Evolutionary conservation across 768 basidiomycete species (phyloP).

Genomic region (Heimioporus sp.): DNA sequence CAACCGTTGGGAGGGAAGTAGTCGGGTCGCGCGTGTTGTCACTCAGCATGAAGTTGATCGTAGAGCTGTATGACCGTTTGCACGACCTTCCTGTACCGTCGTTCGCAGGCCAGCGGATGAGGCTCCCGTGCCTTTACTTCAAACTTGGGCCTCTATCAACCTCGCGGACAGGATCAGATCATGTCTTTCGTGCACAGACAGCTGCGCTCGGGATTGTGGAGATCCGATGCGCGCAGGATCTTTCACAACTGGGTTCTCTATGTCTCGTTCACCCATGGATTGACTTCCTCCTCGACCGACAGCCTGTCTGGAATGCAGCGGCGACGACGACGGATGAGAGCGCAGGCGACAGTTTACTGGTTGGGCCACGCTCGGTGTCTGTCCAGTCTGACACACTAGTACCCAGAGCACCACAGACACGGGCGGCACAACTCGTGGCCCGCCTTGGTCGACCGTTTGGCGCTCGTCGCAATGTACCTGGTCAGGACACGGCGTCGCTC

Average conservation of each 20-base stretch:
- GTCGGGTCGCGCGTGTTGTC: background rate
- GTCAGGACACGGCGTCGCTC: background rate
- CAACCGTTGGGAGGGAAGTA: background rate
- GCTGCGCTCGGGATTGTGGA: slow-evolving; percentile 2
- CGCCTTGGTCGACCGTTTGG: background rate
- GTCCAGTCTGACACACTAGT: too few relatives aligned
- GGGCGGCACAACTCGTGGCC: background rate
- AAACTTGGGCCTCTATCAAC: background rate
- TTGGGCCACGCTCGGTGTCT: too few relatives aligned
- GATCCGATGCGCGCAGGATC: slow-evolving; percentile 5
- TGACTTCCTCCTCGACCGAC: slow-evolving; percentile 7
- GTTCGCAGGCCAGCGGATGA: background rate
- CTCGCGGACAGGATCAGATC: background rate
- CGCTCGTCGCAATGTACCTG: background rate
- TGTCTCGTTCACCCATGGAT: slow-evolving; percentile 12
- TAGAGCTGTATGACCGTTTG: slow-evolving; percentile 1
- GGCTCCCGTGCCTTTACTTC: slow-evolving; percentile 8
- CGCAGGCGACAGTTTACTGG: too few relatives aligned
- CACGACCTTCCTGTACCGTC: background rate
- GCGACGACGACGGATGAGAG: background rate
- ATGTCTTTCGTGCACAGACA: background rate
- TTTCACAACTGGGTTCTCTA: background rate
- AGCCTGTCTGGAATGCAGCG: background rate
- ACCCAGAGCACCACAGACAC: background rate
- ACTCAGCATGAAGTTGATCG: too few relatives aligned